Base-by-base conservation (phyloP, 257 asterid genomes). In the Parsonsia alboflavescens region DNA sequence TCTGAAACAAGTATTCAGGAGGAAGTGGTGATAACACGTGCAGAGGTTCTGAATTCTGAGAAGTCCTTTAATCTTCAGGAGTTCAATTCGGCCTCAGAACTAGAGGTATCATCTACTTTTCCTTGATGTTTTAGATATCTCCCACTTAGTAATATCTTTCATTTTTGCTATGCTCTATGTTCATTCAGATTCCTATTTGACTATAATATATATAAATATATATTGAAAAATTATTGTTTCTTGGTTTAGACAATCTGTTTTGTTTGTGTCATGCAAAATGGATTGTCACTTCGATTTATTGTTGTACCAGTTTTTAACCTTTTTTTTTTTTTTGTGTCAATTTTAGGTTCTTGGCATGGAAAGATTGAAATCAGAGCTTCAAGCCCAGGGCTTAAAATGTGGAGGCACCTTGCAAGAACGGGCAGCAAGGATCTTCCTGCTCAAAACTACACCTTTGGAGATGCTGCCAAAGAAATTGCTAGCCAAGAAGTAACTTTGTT, bases 371-470 rank as follows among this genome's bases (percentile, higher is more conserved):
- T 68, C 75, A 5, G 93, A 94, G 88, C 99, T 92, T 86, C 94
- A 87, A 85, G 82, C 72, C 52, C 84, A 86, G 26, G 96, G 99
- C 8, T 79, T 94, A 77, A 91, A 91, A 70, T 91, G 96, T 71
- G 96, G 93, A 26, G 97, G 99, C 36, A 92, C 96, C 30, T 74
- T 89, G 82, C 88, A 84, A 81, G 99, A 94, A 73, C 97, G 97
- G n/a, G 96, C 97, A 17, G 85, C 87, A 6, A 86, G 99, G 81
- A 96, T 92, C 58, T 85, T 82, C 74, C 78, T 82, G 33, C 82
- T 82, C 65, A 80, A 82, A 82, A 80, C 83, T 73, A 84, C 88
- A 33, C 84, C 81, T 16, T 9, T 90, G 45, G 97, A 90, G 85
- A 90, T 17, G 95, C 90, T 94, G 69, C 92, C 99, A 4, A 94